Percentiles rank a stretch among this genome's conserved stretches.
Conservation (phyloP, 495 filamentous ascomycete genomes). For the Penicillium macrosclerotiorum region DNA sequence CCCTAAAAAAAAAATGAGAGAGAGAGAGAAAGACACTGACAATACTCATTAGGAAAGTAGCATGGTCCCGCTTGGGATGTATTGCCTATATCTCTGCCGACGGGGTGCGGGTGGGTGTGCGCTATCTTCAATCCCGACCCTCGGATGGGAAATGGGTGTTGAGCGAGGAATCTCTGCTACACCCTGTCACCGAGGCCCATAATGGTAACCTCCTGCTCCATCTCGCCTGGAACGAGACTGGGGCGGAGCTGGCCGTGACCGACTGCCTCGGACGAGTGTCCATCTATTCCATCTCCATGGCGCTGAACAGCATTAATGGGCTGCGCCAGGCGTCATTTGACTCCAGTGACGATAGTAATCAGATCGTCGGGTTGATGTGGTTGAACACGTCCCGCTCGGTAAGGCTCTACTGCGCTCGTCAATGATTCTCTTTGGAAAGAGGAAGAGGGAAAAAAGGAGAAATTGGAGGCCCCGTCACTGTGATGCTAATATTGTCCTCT, state of each 20-base stretch:
- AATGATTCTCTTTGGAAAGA: too few relatives aligned
- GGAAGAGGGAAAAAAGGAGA: too few relatives aligned
- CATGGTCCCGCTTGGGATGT: conserved; percentile 86
- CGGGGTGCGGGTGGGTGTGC: conserved; percentile 64
- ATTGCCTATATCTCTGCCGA: conserved; percentile 80
- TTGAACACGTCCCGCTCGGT: conserved; percentile 61
- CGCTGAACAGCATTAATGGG: conserved; percentile 63
- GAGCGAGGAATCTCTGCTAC: conserved; percentile 54
- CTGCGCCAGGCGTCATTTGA: conserved; percentile 56
- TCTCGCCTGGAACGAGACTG: conserved; percentile 74
- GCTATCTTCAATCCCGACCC: conserved; percentile 66
- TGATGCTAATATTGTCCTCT: too few relatives aligned
- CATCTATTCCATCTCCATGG: conserved; percentile 60
- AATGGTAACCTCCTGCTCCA: conserved; percentile 61
- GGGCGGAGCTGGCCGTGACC: conserved; percentile 71
- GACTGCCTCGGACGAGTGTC: conserved; percentile 72
- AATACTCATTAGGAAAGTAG: conserved; percentile 60
- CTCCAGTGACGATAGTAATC: conserved; percentile 65
- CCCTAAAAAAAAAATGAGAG: too few relatives aligned
- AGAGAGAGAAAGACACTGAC: too few relatives aligned
- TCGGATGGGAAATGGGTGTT: conserved; percentile 76
- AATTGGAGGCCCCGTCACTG: too few relatives aligned
- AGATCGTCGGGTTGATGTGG: conserved; percentile 85
- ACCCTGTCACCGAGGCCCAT: conserved; percentile 44
- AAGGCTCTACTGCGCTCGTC: too few relatives aligned